Percentiles rank a stretch among this genome's conserved stretches.
Evolutionary conservation across 768 basidiomycete genomes (phyloP).

Genomic region (Polyporus arcularius): DNA sequence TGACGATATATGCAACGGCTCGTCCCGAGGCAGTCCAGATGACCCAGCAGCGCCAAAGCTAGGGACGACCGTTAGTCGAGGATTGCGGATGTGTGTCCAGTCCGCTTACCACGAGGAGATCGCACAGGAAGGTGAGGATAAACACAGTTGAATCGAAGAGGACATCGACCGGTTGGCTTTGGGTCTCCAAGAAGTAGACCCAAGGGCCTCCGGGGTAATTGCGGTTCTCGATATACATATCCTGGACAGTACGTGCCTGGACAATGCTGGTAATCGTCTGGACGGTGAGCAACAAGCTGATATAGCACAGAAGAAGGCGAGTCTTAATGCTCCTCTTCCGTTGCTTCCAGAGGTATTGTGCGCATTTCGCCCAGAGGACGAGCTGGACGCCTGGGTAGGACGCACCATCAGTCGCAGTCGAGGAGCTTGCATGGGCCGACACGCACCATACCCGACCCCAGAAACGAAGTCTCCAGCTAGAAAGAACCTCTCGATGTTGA

Average conservation of each 20-base stretch:
- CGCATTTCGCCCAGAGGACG: slow-evolving; percentile 38
- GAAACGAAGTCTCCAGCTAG: slow-evolving; percentile 2
- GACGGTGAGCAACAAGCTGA: slow-evolving; percentile 37
- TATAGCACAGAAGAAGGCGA: slow-evolving; percentile 40
- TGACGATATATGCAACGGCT: slow-evolving; percentile 33
- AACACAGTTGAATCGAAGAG: slow-evolving; percentile 44
- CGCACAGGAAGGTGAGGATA: slow-evolving; percentile 41
- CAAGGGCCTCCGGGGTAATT: slow-evolving; percentile 39
- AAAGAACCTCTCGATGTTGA: slow-evolving; percentile 1
- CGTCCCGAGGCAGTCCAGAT: slow-evolving; percentile 44
- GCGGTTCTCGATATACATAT: slow-evolving; percentile 22
- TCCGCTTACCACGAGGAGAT: slow-evolving; percentile 41
- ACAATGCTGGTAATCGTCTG: slow-evolving; percentile 40
- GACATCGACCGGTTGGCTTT: slow-evolving; percentile 40
- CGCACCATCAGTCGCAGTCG: too few species aligned
- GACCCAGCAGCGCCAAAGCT: slow-evolving; percentile 51
- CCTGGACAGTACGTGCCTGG: slow-evolving; percentile 36
- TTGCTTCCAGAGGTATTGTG: slow-evolving; percentile 38
- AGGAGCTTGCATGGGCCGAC: too few species aligned
- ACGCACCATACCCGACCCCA: slow-evolving; percentile 4
- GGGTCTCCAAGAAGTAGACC: slow-evolving; percentile 43
- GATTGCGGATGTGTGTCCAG: neutral
- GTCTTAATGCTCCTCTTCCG: slow-evolving; percentile 30
- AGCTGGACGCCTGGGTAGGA: slow-evolving; percentile 36
- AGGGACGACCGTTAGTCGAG: neutral